These are phyloP conservation scores for Tylopilus sp. DNA, from an alignment of 768 basidiomycete genomes.

Conservation along the genomic window DNA sequence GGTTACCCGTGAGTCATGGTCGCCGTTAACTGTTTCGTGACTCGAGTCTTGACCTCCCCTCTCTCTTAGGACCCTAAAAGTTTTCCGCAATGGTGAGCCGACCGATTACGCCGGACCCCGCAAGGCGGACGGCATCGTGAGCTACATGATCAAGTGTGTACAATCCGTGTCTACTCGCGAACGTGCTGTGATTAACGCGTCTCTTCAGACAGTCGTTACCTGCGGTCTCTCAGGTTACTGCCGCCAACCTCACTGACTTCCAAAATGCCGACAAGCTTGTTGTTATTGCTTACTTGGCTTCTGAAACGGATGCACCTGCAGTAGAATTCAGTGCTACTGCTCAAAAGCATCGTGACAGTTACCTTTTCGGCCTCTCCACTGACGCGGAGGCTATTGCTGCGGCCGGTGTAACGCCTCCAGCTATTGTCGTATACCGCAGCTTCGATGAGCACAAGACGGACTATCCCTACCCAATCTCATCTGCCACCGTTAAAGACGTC, in stretches of 20 bases:
- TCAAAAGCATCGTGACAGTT: conserved; percentile 86
- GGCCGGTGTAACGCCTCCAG: conserved; percentile 74
- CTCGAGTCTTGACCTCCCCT: not conserved
- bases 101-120: conserved; percentile 85
- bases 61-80: conserved; percentile 66
- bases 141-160: conserved; percentile 93
- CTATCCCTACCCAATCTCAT: conserved; percentile 60
- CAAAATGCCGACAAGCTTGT: conserved; percentile 87
- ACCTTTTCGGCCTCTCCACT: conserved; percentile 84
- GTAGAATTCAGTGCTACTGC: conserved; percentile 77
- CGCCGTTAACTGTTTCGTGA: not conserved
- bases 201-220: conserved; percentile 80
- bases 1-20: conserved; percentile 81
- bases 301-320: conserved; percentile 66
- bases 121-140: conserved; percentile 93
- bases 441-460: conserved; percentile 81
- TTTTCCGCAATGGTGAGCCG: conserved; percentile 82
- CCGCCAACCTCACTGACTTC: conserved; percentile 79
- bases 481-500: conserved; percentile 57
- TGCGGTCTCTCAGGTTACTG: conserved; percentile 81
- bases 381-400: conserved; percentile 65
- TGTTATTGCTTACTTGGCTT: conserved; percentile 76
- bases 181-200: conserved; percentile 5
- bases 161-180: not conserved
- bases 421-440: conserved; percentile 86